Base-by-base conservation (phyloP, 192 early-diverging fungal species). In the Lobosporangium transversale region DNA sequence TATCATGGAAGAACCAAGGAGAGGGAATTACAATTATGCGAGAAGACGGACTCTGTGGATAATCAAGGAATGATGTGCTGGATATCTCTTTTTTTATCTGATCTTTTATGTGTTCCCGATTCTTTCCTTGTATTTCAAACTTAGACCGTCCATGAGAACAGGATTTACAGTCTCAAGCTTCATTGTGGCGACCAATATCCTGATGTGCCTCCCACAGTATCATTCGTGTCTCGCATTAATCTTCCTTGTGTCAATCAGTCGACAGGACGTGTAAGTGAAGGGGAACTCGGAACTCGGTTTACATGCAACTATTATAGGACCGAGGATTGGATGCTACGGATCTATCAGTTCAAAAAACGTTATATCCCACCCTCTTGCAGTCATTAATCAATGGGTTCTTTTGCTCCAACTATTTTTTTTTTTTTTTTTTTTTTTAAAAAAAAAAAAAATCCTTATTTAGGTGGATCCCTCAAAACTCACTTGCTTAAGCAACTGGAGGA, bases 111-210 rank as follows among this genome's bases (percentile, higher is more conserved):
- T n/a, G n/a, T n/a, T n/a, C n/a, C n/a, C n/a, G n/a, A n/a, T 31
- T 20, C 3, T 44, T 1, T n/a, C 18, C 15, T 37, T 40, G 4
- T 3, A 33, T 51, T 61, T 32, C 20, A 2, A 61, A 14, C 12
- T 40, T 80, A 96, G 94, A 90, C 94, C 20, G 88, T 92, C n/a
- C 95, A 96, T 68, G 96, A 99, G 79, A 97, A 96, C 86, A 89
- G 95, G 36, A 96, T 99, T 76, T 98, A 99, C 82, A 87, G 87
- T 55, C 81, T 99, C 30, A 87, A 85, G 76, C 83, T 99, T 36
- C 75, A 79, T 68, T 99, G 98, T 66, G 95, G 92, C 36, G 78
- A 88, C 1, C 62, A 91, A 17, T 99, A 99, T 79, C 98, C 98
- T 27, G 87, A 93, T 67, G 48, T 68, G 20, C 88, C 95, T 23